Evolutionary conservation across 305 asterid species (phyloP), one percentile per base, ranked within the genome.

Genomic region (Euphrasia arctica): DNA sequence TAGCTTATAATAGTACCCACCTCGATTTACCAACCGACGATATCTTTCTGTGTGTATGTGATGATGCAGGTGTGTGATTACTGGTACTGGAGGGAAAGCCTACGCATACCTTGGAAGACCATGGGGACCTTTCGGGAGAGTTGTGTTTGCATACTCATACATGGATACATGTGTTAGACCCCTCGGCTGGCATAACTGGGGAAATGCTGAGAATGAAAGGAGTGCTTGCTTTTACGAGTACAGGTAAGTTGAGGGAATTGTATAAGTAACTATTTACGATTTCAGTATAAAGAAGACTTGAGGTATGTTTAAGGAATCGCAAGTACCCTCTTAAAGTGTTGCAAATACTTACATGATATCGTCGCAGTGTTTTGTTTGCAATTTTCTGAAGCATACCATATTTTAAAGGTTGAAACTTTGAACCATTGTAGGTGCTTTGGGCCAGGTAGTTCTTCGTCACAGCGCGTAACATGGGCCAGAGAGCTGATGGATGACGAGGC

Each of bases 121-220:
- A 32, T 90, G 97, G 98, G 98, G 98, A 52, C 98, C 97, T 36
- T 93, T 90, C 54, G 98, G 95, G 50, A 79, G 98, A 73, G 98
- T 93, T 58, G 92, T 93, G 15, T 93, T 70, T 14, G 97, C 94
- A 0, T 72, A 87, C 81, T 81, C 94, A 0, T 83, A 63, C 66
- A 85, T 93, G 83, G 97, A 90, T 72, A 81, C 65, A 60, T 93
- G 97, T 64, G 67, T 93, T 68, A 87, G 72, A 73, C 87, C 72
- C 14, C 79, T 11, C 31, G 97, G 98, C 7, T 92, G 98, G 98
- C 18, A 92, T 49, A 92, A 92, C 72, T 92, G 98, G 98, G 90
- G 95, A 54, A 92, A 90, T 78, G 3, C 74, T 0, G 97, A 92
- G 69, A 92, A 92, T 59, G 98, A 92, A 80, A 83, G 95, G 78